phyloP scores from a whole-genome alignment of 2,329 filamentous ascomycete species.

The Plenodomus biglobosus region DNA sequence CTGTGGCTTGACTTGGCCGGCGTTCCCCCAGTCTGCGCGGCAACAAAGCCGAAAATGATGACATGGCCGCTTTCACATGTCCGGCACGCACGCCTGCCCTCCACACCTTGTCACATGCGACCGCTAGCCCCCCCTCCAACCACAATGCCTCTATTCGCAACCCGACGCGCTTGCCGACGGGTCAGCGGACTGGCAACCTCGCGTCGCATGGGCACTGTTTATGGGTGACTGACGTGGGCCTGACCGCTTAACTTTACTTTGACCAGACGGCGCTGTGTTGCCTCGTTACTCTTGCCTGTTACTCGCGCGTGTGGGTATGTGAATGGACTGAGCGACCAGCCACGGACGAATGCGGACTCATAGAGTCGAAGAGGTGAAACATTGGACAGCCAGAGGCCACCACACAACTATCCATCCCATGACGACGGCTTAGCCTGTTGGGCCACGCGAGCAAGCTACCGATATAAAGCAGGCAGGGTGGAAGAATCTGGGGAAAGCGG shows the following conservation, averaged over 20 bases:
- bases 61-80: slow-evolving; percentile 26
- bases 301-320: background rate
- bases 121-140: slow-evolving; percentile 14
- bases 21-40: too few species aligned
- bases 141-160: slow-evolving; percentile 15
- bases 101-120: slow-evolving; percentile 27
- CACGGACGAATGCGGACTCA: too few species aligned
- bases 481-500: too few species aligned
- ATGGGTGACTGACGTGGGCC: background rate
- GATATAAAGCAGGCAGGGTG: too few species aligned
- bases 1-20: slow-evolving; percentile 3
- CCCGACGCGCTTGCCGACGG: slow-evolving; percentile 22
- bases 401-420: too few species aligned
- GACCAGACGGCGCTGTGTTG: too few species aligned
- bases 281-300: too few species aligned
- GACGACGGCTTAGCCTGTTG: too few species aligned
- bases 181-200: background rate
- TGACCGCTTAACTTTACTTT: slow-evolving; percentile 3
- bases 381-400: background rate
- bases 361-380: background rate
- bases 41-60: slow-evolving; percentile 15
- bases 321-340: background rate
- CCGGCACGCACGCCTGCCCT: slow-evolving; percentile 10
- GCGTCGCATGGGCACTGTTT: too few species aligned
- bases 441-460: too few species aligned